Percentiles rank a stretch among this genome's conserved stretches.
phyloP scores from a whole-genome alignment of 2,329 filamentous ascomycete genomes.

The Xenoacremonium recifei region DNA sequence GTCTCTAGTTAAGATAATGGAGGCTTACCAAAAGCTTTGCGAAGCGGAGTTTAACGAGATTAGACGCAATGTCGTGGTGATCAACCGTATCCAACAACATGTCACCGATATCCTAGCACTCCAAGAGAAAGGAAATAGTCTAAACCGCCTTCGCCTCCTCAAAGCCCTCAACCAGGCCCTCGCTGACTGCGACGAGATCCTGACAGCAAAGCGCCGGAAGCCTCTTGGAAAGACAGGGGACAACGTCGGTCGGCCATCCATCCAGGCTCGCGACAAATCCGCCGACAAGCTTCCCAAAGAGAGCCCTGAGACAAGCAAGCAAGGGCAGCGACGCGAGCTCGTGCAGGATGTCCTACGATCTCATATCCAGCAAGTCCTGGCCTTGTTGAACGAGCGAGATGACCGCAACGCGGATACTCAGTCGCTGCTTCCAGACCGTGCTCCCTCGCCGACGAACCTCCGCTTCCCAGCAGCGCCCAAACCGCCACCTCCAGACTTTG shows the following conservation, averaged over 20 bases:
- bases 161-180: slow-evolving; percentile 40
- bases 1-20: slow-evolving; percentile 40
- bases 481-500: slow-evolving; percentile 32
- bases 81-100: slow-evolving; percentile 24
- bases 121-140: slow-evolving; percentile 18
- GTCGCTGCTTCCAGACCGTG: slow-evolving; percentile 19
- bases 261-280: not conserved
- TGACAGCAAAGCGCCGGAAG: slow-evolving; percentile 31
- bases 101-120: slow-evolving; percentile 21
- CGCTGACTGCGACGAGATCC: slow-evolving; percentile 41
- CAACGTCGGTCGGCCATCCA: not conserved
- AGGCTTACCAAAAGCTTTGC: slow-evolving; percentile 35
- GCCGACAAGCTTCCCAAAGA: slow-evolving; percentile 3
- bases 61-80: slow-evolving; percentile 20
- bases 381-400: slow-evolving; percentile 42
- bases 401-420: slow-evolving; percentile 25
- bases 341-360: slow-evolving; percentile 47
- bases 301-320: slow-evolving; percentile 14
- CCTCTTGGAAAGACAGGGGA: not conserved
- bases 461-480: slow-evolving; percentile 1
- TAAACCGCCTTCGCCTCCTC: slow-evolving; percentile 34
- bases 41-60: slow-evolving; percentile 13
- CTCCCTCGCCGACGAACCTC: slow-evolving; percentile 9
- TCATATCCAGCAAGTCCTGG: slow-evolving; percentile 49
- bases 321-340: slow-evolving; percentile 30